Percentiles rank a stretch among this genome's conserved stretches.
Conservation (phyloP, 2,329 filamentous ascomycete genomes). For the Hymenotorrendiella dingleyae region DNA sequence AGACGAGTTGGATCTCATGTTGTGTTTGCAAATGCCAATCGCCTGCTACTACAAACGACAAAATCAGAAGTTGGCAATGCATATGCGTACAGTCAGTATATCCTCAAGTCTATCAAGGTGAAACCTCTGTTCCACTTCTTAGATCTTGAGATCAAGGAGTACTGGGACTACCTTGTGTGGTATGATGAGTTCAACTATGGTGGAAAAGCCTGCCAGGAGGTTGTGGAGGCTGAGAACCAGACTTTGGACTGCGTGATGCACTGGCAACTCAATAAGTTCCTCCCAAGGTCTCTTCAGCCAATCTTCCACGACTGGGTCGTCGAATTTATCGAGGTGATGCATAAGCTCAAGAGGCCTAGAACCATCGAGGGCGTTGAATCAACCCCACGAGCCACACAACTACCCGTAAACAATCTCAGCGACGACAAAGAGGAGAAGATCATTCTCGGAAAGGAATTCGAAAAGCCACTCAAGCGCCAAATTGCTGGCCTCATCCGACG, state of each 20-base stretch:
- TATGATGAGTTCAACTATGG: constrained; percentile 99
- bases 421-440: constrained; percentile 54
- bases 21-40: constrained; percentile 87
- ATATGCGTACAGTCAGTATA: constrained; percentile 94
- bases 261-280: constrained; percentile 91
- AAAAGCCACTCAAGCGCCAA: constrained; percentile 85
- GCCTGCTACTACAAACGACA: constrained; percentile 87
- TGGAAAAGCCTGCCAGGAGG: constrained; percentile 81
- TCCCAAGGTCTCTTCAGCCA: constrained; percentile 73
- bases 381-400: constrained; percentile 52
- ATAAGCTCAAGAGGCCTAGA: constrained; percentile 67
- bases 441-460: constrained; percentile 75
- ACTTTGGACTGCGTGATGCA: constrained; percentile 90
- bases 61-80: constrained; percentile 97
- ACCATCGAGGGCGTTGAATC: constrained; percentile 39
- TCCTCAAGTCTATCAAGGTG: constrained; percentile 92
- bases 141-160: constrained; percentile 94
- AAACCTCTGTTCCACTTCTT: constrained; percentile 97
- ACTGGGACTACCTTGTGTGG: constrained; percentile 99
- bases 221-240: constrained; percentile 71
- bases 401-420: constrained; percentile 50
- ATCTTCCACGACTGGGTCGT: constrained; percentile 90
- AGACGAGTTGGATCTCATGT: constrained; percentile 90
- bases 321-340: constrained; percentile 94
- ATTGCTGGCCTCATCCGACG: constrained; percentile 75